A percentile compares a stretch with the other conserved stretches of the same genome.
These are phyloP conservation scores for Eimeria necatrix DNA, from an alignment of 169 alveolate genomes.

Conservation along the genomic window DNA sequence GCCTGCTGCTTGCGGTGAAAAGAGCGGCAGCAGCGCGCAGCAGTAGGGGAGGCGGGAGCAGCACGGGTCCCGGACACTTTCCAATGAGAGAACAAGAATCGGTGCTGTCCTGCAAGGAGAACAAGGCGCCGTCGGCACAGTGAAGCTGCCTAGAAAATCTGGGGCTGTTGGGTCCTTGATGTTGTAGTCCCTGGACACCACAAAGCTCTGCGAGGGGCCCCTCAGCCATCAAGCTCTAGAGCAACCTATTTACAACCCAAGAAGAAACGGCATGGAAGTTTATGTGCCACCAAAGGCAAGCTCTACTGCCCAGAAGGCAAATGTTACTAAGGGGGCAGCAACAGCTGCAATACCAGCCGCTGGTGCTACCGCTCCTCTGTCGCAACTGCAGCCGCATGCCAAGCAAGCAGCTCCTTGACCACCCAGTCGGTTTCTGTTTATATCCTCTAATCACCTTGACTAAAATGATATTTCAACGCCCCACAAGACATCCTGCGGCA, in stretches of 20 bases:
- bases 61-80: neutral
- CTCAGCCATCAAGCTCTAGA: neutral
- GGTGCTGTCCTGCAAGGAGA: neutral
- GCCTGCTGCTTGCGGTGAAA: neutral
- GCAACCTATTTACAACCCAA: neutral
- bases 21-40: neutral
- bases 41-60: neutral
- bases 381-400: slow-evolving; percentile 62
- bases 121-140: slow-evolving; percentile 11
- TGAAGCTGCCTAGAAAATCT: slow-evolving; percentile 9
- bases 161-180: neutral
- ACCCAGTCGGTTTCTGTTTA: neutral
- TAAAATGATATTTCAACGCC: too few relatives aligned
- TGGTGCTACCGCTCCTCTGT: slow-evolving; percentile 60
- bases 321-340: neutral
- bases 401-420: slow-evolving; percentile 44
- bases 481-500: too few relatives aligned
- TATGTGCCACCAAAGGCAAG: slow-evolving; percentile 14
- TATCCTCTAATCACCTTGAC: too few relatives aligned
- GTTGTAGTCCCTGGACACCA: slow-evolving; percentile 5
- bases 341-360: neutral
- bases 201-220: neutral
- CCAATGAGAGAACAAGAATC: neutral
- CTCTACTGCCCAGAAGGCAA: neutral
- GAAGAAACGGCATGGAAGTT: neutral